A percentile compares a stretch with the other conserved stretches of the same genome.
Evolutionary conservation across 208 protist genomes (phyloP).

Genomic region (Leishmania amazonensis): DNA sequence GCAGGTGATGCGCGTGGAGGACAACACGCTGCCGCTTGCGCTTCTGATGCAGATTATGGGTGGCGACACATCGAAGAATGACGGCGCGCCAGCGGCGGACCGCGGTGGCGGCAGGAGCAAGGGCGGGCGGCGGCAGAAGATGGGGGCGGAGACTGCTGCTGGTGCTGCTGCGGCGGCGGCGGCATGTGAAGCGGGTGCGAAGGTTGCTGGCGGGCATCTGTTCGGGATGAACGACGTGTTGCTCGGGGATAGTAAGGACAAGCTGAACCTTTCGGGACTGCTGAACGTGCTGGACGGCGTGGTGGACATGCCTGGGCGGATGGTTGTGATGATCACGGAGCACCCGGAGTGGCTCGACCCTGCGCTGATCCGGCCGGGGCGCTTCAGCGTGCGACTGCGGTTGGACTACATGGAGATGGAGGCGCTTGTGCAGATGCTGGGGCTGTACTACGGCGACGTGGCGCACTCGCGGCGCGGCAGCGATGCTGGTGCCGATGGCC

Average conservation of each 20-base stretch:
- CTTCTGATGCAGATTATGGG: conserved; percentile 22
- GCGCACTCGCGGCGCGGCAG: conserved; percentile 11
- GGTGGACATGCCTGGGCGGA: conserved; percentile 85
- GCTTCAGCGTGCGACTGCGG: conserved; percentile 71
- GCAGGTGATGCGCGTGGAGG: conserved; percentile 12
- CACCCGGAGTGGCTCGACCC: conserved; percentile 87
- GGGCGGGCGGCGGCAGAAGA: neutral
- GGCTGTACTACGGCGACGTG: conserved; percentile 78
- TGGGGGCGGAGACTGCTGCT: neutral
- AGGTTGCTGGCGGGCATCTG: conserved; percentile 11
- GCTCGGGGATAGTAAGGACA: conserved; percentile 40
- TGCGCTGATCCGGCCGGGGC: conserved; percentile 86
- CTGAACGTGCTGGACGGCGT: conserved; percentile 92
- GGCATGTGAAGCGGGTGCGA: neutral
- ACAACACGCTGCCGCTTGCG: conserved; percentile 24
- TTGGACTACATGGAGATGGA: conserved; percentile 74
- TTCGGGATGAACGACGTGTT: conserved; percentile 15
- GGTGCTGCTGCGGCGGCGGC: neutral
- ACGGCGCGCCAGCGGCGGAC: neutral
- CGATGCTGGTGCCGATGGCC: neutral
- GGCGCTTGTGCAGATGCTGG: conserved; percentile 60
- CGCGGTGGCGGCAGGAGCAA: neutral
- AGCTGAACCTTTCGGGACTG: conserved; percentile 84
- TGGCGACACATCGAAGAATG: neutral
- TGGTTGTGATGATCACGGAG: conserved; percentile 89